Evolutionary conservation across 108 stramenopile species (phyloP).

Genomic region (Skeletonema marinoi): DNA sequence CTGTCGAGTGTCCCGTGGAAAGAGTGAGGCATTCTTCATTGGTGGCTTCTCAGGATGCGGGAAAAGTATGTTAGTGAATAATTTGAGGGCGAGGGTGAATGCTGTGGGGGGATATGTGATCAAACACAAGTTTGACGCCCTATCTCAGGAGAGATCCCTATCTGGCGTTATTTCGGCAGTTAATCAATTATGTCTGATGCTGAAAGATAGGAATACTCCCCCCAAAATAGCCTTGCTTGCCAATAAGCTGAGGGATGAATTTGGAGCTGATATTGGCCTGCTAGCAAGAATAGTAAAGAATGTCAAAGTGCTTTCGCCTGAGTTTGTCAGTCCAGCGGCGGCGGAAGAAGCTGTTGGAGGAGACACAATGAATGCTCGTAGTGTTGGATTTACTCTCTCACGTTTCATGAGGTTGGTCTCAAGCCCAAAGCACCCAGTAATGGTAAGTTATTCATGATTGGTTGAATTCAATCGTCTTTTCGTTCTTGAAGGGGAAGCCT

Average conservation of each 20-base stretch:
- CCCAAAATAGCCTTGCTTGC: too few species aligned
- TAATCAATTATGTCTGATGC: slow-evolving; percentile 12
- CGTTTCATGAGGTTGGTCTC: slow-evolving; percentile 40
- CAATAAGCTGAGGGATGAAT: slow-evolving; percentile 12
- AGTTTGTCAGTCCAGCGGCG: neutral
- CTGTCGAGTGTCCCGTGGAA: too few species aligned
- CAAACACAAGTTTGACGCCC: too few species aligned
- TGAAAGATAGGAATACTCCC: slow-evolving; percentile 2
- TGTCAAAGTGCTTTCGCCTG: slow-evolving; percentile 14
- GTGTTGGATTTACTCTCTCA: slow-evolving; percentile 31
- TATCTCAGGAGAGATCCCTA: too few species aligned
- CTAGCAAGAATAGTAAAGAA: slow-evolving; percentile 18
- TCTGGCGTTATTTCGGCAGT: too few species aligned
- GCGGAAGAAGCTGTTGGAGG: neutral
- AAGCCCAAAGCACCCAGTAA: slow-evolving; percentile 13
- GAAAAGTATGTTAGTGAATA: too few species aligned
- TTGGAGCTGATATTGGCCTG: neutral
- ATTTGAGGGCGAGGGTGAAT: too few species aligned
- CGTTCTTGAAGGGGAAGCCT: too few species aligned
- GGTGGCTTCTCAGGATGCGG: too few species aligned
- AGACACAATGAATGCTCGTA: slow-evolving; percentile 14
- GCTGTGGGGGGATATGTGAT: too few species aligned
- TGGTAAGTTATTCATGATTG: neutral
- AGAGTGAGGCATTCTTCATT: too few species aligned
- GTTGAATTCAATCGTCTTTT: too few species aligned